Percentiles rank a stretch among this genome's conserved stretches.
phyloP scores from a whole-genome alignment of 108 stramenopile species.

The Fistulifera solaris region DNA sequence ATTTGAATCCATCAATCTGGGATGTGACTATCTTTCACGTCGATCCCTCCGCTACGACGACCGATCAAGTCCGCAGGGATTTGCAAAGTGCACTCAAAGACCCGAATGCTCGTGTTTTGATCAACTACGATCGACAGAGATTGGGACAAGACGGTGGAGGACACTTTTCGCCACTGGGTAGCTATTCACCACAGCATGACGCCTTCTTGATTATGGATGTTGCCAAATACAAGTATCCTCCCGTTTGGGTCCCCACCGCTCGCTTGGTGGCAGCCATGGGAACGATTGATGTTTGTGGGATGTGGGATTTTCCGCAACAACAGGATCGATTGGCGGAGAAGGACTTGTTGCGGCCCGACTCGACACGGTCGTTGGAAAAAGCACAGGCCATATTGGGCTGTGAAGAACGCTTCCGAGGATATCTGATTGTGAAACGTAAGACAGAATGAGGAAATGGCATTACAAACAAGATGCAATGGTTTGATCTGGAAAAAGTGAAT shows the following conservation, averaged over 20 bases:
- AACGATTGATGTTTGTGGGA: slow-evolving; percentile 55
- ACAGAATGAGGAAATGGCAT: too few relatives aligned
- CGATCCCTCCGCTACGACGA: slow-evolving; percentile 16
- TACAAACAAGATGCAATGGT: too few relatives aligned
- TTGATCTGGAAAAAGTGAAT: too few relatives aligned
- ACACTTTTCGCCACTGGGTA: slow-evolving; percentile 89
- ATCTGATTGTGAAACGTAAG: too few relatives aligned
- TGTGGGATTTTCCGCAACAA: slow-evolving; percentile 2
- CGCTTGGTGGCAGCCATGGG: slow-evolving; percentile 57
- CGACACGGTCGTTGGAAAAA: too few relatives aligned
- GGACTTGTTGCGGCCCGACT: too few relatives aligned
- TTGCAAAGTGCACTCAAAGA: slow-evolving; percentile 43
- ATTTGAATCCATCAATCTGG: slow-evolving; percentile 32
- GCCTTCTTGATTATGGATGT: slow-evolving; percentile 92
- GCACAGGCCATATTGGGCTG: too few relatives aligned
- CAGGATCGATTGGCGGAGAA: too few relatives aligned
- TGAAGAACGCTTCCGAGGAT: too few relatives aligned
- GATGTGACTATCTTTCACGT: slow-evolving; percentile 31
- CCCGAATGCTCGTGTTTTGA: slow-evolving; percentile 44
- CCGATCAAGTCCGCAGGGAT: slow-evolving; percentile 36
- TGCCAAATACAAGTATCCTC: slow-evolving; percentile 96
- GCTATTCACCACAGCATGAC: slow-evolving; percentile 61
- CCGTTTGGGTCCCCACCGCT: slow-evolving; percentile 82
- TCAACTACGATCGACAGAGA: slow-evolving; percentile 57
- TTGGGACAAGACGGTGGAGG: slow-evolving; percentile 79